A percentile compares a stretch with the other conserved stretches of the same genome.
These are phyloP conservation scores for Russula emetica DNA, from an alignment of 768 basidiomycete genomes.

Conservation along the genomic window DNA sequence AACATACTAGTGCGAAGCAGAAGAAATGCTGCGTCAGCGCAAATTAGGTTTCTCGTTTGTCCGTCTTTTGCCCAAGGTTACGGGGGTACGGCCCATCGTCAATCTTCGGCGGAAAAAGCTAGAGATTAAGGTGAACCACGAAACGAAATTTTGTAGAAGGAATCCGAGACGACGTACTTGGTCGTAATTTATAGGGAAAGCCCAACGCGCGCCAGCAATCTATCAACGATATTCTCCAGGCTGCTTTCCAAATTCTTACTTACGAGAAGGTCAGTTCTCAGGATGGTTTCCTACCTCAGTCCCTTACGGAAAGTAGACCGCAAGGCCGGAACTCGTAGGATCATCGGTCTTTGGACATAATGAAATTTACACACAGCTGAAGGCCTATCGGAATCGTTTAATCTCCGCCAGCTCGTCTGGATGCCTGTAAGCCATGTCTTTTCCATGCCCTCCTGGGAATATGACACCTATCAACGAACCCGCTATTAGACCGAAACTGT, in stretches of 20 bases:
- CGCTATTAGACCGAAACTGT: constrained; percentile 67
- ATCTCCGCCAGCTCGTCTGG: constrained; percentile 39
- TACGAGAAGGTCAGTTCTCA: constrained; percentile 68
- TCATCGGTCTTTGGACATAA: constrained; percentile 79
- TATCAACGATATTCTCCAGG: constrained; percentile 83
- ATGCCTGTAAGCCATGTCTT: constrained; percentile 43
- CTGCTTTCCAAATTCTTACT: constrained; percentile 80
- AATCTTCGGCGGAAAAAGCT: constrained; percentile 66
- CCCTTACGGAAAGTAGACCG: constrained; percentile 44
- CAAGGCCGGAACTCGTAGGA: constrained; percentile 61
- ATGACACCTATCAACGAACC: not conserved
- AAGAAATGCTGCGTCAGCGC: constrained; percentile 64
- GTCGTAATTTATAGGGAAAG: constrained; percentile 10
- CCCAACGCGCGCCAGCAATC: constrained; percentile 43
- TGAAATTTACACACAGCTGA: constrained; percentile 74
- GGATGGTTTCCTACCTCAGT: not conserved
- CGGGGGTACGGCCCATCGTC: constrained; percentile 90
- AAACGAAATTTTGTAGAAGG: constrained; percentile 30
- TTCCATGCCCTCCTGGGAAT: not conserved
- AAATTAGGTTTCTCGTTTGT: constrained; percentile 81
- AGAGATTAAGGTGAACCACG: constrained; percentile 31
- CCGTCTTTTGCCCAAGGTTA: constrained; percentile 89
- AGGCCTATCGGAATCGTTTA: constrained; percentile 58
- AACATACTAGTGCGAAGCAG: constrained; percentile 51
- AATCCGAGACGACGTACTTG: constrained; percentile 24